Conservation (phyloP, 306 rosid genomes). For the Hippophae tibetana region DNA sequence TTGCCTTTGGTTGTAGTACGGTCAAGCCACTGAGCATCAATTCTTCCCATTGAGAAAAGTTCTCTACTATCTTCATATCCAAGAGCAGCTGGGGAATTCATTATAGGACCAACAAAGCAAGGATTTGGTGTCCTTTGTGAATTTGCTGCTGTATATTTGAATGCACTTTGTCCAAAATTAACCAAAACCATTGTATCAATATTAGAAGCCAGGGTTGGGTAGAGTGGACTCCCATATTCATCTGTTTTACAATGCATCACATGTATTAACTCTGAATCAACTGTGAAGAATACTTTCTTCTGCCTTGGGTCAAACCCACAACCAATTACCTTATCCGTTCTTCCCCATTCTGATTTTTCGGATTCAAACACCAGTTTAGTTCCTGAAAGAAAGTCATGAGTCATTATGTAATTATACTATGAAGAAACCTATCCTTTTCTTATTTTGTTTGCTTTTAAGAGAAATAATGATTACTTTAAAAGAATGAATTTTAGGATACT, state of each 20-base stretch:
- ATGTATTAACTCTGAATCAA: constrained; percentile 68
- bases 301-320: constrained; percentile 81
- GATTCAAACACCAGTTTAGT: constrained; percentile 53
- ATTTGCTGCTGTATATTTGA: constrained; percentile 70
- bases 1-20: constrained; percentile 28
- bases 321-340: constrained; percentile 59
- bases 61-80: constrained; percentile 83
- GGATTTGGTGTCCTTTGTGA: constrained; percentile 87
- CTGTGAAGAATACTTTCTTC: constrained; percentile 80
- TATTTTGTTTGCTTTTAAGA: too few relatives aligned
- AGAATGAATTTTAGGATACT: too few relatives aligned
- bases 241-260: constrained; percentile 57
- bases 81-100: constrained; percentile 26
- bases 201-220: constrained; percentile 60
- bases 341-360: constrained; percentile 60
- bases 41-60: constrained; percentile 85
- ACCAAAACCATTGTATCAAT: constrained; percentile 46
- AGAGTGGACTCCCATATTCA: constrained; percentile 63
- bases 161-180: constrained; percentile 72
- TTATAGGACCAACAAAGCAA: constrained; percentile 56
- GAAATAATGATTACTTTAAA: too few relatives aligned
- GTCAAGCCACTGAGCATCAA: constrained; percentile 66
- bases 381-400: constrained; percentile 38
- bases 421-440: background rate
- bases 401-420: background rate